phyloP scores from a whole-genome alignment of 1,284 basidiomycete genomes.

The Tylopilus sp. region DNA sequence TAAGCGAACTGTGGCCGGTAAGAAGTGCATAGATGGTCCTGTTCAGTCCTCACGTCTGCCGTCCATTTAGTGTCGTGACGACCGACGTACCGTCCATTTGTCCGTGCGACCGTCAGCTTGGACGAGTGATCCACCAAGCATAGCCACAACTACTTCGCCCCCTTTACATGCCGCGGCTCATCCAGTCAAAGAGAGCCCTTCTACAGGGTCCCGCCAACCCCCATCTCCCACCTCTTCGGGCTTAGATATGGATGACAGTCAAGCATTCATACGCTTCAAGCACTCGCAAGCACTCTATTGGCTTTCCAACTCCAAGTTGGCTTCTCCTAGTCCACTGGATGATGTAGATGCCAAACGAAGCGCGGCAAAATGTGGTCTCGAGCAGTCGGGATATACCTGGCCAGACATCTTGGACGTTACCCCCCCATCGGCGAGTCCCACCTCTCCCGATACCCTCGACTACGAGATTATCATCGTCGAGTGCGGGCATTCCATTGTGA shows the following conservation, averaged over 20 bases:
- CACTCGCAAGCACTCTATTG: constrained; percentile 47
- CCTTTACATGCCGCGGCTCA: background rate
- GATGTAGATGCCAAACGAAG: constrained; percentile 10
- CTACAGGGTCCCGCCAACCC: constrained; percentile 3
- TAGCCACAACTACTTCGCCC: constrained; percentile 11
- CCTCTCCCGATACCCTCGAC: constrained; percentile 45
- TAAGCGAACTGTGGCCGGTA: constrained; percentile 69
- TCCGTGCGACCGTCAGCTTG: constrained; percentile 75
- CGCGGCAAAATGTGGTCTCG: constrained; percentile 28
- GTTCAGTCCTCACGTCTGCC: constrained; percentile 9
- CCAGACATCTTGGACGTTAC: constrained; percentile 59
- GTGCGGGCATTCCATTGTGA: constrained; percentile 36
- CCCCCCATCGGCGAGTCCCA: constrained; percentile 18
- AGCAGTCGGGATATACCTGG: constrained; percentile 57
- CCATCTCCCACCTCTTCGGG: background rate
- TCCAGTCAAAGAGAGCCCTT: background rate
- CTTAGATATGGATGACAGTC: constrained; percentile 10
- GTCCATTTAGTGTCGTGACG: constrained; percentile 46
- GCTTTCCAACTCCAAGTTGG: constrained; percentile 33
- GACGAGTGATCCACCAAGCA: constrained; percentile 48
- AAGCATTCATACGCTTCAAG: constrained; percentile 43
- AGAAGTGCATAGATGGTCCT: constrained; percentile 20
- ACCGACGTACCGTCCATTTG: constrained; percentile 63
- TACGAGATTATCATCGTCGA: constrained; percentile 57
- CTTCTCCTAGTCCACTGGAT: constrained; percentile 6